These are phyloP conservation scores for Nemania serpens DNA, from an alignment of 2,329 filamentous ascomycete species.

Conservation along the genomic window DNA sequence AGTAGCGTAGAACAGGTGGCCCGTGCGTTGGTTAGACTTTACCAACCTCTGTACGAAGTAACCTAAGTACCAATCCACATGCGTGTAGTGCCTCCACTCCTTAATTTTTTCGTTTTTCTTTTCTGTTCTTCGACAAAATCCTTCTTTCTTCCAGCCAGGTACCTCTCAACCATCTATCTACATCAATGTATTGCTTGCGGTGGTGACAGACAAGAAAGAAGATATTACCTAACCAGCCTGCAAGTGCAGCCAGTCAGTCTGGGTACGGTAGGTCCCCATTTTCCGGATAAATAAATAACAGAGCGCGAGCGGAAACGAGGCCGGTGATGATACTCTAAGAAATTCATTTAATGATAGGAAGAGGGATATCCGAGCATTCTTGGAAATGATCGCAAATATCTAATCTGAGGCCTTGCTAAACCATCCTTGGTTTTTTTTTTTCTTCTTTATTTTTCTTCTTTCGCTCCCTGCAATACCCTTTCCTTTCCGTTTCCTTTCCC, in stretches of 20 bases:
- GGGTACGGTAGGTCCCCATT: too few species aligned
- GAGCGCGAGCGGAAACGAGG: constrained; percentile 36
- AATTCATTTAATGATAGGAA: constrained; percentile 65
- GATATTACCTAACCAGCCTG: neutral
- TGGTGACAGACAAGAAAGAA: neutral
- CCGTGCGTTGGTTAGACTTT: constrained; percentile 8
- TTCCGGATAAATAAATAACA: neutral
- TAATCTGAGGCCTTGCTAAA: constrained; percentile 61
- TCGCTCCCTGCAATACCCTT: neutral
- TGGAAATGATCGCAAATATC: constrained; percentile 64
- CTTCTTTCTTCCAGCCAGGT: neutral
- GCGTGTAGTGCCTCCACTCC: neutral
- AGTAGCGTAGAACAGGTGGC: constrained; percentile 21
- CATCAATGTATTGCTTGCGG: too few species aligned
- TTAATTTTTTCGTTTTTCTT: neutral
- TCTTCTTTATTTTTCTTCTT: neutral
- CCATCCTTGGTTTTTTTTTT: neutral
- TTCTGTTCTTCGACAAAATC: neutral
- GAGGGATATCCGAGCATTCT: constrained; percentile 62
- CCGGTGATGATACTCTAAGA: constrained; percentile 66
- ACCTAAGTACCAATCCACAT: neutral
- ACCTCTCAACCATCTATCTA: too few species aligned
- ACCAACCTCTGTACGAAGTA: neutral
- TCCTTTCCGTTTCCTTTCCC: neutral
- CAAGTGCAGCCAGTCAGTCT: too few species aligned